Evolutionary conservation across 2,329 filamentous ascomycete species (phyloP), one percentile per base, ranked within the genome.

Genomic region (Dothideomycetes sp.): DNA sequence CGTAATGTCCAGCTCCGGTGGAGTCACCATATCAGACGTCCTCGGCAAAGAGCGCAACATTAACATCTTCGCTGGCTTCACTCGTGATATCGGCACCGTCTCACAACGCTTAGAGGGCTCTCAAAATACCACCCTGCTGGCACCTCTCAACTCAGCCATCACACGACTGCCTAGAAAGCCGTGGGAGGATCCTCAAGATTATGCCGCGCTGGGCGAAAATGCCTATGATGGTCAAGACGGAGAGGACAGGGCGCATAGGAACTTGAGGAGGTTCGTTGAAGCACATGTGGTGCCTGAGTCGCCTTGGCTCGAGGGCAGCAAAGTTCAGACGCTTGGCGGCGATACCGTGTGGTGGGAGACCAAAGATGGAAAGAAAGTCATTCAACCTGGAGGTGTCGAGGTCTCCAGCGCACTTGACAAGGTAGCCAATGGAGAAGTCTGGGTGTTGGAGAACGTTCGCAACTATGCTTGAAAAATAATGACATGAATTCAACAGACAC

Each of bases 341-440:
- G 71, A 71, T 41, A 77, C 83, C 51, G 57, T 96, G 33, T 94
- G 82, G 81, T 96, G 87, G 85, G 82, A 87, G 55, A 73, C 65
- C 41, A 79, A 67, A 36, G 75, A 80, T 41, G 81, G 80, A 1
- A 77, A 72, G 49, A 81, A 74, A 55, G 66, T 77, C 57, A 74
- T 91, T 19, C 80, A 88, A 68, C 91, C 89, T 1, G 82, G 82
- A 5, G 73, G 78, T 48, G 76, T 95, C 30, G 78, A 88, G 59
- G 82, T 96, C 11, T 74, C 79, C 29, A 78, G 69, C 44, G 70
- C 94, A 37, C 81, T 80, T 2, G 81, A 80, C 50, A 74, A 77
- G 45, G 88, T 93, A 13, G 74, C 77, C 3, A 98, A 96, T 58
- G 91, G 91, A 4, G 84, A 96, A 63, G 72, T 96, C 51, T 93